Percentiles rank a stretch among this genome's conserved stretches.
Conservation (phyloP, 139 green algal species). For the Chlamydomonas sphaeroides region DNA sequence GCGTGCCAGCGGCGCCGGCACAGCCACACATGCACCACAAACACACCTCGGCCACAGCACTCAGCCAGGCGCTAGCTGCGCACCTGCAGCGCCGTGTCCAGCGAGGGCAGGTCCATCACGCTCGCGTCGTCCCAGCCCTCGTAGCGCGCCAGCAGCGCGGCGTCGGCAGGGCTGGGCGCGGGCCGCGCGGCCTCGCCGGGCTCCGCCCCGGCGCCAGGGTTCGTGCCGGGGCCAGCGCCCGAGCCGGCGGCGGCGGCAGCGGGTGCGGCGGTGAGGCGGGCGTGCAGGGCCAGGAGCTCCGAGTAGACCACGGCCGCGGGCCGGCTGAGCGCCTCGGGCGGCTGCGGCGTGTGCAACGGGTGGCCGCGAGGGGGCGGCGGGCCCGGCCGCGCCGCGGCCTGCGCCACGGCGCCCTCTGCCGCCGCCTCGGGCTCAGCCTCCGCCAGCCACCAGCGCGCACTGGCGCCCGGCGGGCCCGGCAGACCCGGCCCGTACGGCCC, state of each 20-base stretch:
- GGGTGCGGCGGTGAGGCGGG: neutral
- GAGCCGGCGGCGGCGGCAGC: neutral
- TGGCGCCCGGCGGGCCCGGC: too few relatives aligned
- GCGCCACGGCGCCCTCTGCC: too few relatives aligned
- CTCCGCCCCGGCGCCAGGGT: neutral
- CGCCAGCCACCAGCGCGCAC: too few relatives aligned
- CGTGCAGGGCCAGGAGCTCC: neutral
- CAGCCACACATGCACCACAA: too few relatives aligned
- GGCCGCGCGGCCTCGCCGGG: neutral
- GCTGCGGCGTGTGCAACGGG: too few relatives aligned
- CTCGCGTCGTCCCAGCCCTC: conserved; percentile 3
- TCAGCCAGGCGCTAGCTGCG: too few relatives aligned
- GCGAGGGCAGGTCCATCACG: conserved; percentile 9
- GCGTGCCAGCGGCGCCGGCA: too few relatives aligned
- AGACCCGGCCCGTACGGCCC: too few relatives aligned
- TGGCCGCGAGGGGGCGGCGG: too few relatives aligned
- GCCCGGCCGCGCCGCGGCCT: too few relatives aligned
- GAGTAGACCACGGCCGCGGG: conserved; percentile 3
- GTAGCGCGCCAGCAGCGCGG: neutral
- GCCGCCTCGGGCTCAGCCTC: too few relatives aligned
- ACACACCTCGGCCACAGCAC: too few relatives aligned
- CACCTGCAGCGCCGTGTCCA: conserved; percentile 9
- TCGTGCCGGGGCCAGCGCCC: neutral
- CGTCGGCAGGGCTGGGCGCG: neutral
- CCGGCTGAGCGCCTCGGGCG: neutral